A percentile compares a stretch with the other conserved stretches of the same genome.
Conservation (phyloP, 345 rosid species). For the Hibiscus syriacus region DNA sequence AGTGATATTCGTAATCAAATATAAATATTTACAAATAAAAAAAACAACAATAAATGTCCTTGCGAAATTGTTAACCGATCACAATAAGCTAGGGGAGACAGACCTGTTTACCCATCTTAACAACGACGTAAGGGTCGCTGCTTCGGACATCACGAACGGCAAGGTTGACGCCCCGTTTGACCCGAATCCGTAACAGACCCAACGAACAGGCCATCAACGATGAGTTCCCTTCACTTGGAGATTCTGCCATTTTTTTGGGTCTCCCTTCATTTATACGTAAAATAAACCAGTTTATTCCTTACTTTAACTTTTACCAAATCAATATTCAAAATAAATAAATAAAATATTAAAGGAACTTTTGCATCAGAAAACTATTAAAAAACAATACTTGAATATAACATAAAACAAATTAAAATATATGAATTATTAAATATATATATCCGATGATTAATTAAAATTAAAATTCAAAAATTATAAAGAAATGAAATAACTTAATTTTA, state of each 20-base stretch:
- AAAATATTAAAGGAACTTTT: no score
- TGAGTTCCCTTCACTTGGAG: background rate
- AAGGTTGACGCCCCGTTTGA: constrained; percentile 79
- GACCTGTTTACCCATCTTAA: constrained; percentile 83
- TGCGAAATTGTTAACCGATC: background rate
- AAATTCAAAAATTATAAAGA: no score
- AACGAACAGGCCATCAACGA: constrained; percentile 62
- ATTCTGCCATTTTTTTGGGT: no score
- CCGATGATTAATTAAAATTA: no score
- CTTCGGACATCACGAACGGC: constrained; percentile 92
- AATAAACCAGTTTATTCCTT: no score
- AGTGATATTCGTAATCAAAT: background rate
- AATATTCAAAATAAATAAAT: no score
- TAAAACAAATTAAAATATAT: no score
- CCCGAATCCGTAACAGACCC: constrained; percentile 67
- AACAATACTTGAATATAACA: no score
- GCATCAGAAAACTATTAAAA: background rate
- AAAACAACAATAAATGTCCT: background rate
- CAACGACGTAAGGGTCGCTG: constrained; percentile 88
- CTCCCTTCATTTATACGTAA: no score
- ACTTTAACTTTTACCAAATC: background rate
- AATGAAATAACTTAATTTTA: no score
- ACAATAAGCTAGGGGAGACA: no score
- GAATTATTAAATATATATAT: no score
- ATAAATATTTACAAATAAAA: background rate